Conservation (phyloP, 2,329 filamentous ascomycete species). For the Clarireedia hainanense region DNA sequence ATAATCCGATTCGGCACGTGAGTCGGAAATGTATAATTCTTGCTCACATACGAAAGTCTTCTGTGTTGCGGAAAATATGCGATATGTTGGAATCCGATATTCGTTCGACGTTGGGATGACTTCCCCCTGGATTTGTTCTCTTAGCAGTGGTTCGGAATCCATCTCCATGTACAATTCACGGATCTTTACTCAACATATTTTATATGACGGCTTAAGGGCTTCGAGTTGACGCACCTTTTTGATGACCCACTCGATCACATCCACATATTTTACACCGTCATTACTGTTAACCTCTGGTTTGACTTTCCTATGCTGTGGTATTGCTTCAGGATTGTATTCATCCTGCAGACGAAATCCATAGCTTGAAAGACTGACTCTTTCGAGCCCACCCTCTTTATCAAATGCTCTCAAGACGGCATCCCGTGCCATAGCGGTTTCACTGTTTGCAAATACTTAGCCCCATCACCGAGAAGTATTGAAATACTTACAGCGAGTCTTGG, state of each 20-base stretch:
- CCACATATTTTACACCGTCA: neutral
- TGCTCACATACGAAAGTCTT: neutral
- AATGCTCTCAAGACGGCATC: neutral
- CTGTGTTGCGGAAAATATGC: neutral
- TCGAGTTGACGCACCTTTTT: neutral
- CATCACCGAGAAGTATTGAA: neutral
- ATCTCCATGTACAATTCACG: too few species aligned
- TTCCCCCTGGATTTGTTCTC: neutral
- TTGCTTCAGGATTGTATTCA: neutral
- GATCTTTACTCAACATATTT: too few species aligned
- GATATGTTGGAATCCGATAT: neutral
- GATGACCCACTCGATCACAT: neutral
- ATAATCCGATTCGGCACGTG: neutral
- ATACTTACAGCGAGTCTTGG: neutral
- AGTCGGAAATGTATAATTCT: conserved; percentile 1
- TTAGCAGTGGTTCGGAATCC: neutral
- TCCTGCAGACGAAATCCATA: conserved; percentile 1
- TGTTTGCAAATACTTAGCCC: neutral
- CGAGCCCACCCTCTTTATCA: neutral
- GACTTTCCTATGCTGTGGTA: neutral
- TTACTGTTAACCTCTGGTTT: neutral
- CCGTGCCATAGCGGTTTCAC: conserved; percentile 5
- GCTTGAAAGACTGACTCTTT: neutral
- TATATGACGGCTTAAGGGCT: neutral
- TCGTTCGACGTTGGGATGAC: neutral